phyloP scores from a whole-genome alignment of 495 filamentous ascomycete genomes.

The Penicillium coprophilum region DNA sequence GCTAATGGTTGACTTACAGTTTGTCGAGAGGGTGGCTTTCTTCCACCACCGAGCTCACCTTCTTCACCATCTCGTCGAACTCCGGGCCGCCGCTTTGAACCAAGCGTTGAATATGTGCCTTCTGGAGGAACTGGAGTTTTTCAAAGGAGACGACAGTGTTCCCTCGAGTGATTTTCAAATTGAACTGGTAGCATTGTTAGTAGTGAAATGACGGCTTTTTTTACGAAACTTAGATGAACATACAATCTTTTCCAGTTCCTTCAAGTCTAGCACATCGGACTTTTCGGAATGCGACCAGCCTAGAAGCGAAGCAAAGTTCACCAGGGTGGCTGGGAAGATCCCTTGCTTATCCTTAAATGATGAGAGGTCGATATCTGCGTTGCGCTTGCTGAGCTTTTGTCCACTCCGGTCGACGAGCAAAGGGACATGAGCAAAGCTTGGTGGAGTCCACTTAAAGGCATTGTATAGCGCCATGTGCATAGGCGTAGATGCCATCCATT shows the following conservation, averaged over 20 bases:
- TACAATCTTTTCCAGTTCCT: slow-evolving; percentile 68
- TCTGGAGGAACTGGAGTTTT: slow-evolving; percentile 81
- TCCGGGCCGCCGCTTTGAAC: slow-evolving; percentile 33
- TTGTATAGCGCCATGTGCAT: slow-evolving; percentile 84
- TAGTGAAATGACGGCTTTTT: background rate
- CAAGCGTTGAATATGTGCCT: slow-evolving; percentile 58
- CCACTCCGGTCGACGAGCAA: slow-evolving; percentile 71
- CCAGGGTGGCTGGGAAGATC: slow-evolving; percentile 69
- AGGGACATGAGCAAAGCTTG: slow-evolving; percentile 83
- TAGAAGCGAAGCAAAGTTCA: slow-evolving; percentile 81
- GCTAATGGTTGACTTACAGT: slow-evolving; percentile 28
- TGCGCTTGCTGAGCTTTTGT: slow-evolving; percentile 89
- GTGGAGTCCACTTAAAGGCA: slow-evolving; percentile 85
- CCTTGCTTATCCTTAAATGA: slow-evolving; percentile 63
- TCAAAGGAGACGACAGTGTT: slow-evolving; percentile 80
- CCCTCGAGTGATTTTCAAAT: slow-evolving; percentile 80
- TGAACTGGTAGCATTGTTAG: slow-evolving; percentile 55
- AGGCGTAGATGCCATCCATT: slow-evolving; percentile 95
- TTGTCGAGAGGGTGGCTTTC: slow-evolving; percentile 29
- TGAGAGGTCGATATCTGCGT: slow-evolving; percentile 66
- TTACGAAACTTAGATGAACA: slow-evolving; percentile 14
- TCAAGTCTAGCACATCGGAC: slow-evolving; percentile 67
- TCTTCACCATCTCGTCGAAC: slow-evolving; percentile 52
- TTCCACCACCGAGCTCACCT: slow-evolving; percentile 33
- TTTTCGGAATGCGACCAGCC: slow-evolving; percentile 76